Evolutionary conservation across 2,329 filamentous ascomycete genomes (phyloP), one percentile per base, ranked within the genome.

Genomic region (Stemphylium beticola): DNA sequence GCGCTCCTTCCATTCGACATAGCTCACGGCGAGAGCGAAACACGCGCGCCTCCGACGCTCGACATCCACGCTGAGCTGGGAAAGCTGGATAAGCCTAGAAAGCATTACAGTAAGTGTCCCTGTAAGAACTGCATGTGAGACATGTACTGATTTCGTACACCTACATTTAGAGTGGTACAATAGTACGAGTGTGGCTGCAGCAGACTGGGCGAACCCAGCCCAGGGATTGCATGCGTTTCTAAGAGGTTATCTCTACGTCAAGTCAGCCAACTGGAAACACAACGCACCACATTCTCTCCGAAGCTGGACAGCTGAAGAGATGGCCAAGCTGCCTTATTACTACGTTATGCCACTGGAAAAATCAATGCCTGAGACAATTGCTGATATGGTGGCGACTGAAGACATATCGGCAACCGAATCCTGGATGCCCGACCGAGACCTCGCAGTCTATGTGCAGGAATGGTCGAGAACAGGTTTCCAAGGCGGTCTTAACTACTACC

Each of bases 91-190:
- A 79, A 82, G n/a, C 85, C 86, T 0, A 68, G 84, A 8, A 89
- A 89, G 68, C 87, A 89, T 68, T 90, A 90, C 77, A 87, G n/a
- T n/a, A n/a, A n/a, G n/a, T n/a, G n/a, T n/a, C n/a, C n/a, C n/a
- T n/a, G n/a, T n/a, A n/a, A n/a, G n/a, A n/a, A n/a, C n/a, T n/a
- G n/a, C n/a, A n/a, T n/a, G n/a, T n/a, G n/a, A n/a, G n/a, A n/a
- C n/a, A n/a, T n/a, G n/a, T n/a, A n/a, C n/a, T n/a, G n/a, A n/a
- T n/a, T n/a, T n/a, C n/a, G n/a, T n/a, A n/a, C n/a, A n/a, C n/a
- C n/a, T n/a, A n/a, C n/a, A n/a, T n/a, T n/a, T n/a, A n/a, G n/a
- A 88, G 71, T 87, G 82, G 82, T 89, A 86, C 71, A 87, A 86
- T 62, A 82, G 83, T 2, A 81, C 79, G 2, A 44, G 77, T 0